Evolutionary conservation across 805 yeast genomes (phyloP).

Genomic region (Myxozyma mucilagina): DNA sequence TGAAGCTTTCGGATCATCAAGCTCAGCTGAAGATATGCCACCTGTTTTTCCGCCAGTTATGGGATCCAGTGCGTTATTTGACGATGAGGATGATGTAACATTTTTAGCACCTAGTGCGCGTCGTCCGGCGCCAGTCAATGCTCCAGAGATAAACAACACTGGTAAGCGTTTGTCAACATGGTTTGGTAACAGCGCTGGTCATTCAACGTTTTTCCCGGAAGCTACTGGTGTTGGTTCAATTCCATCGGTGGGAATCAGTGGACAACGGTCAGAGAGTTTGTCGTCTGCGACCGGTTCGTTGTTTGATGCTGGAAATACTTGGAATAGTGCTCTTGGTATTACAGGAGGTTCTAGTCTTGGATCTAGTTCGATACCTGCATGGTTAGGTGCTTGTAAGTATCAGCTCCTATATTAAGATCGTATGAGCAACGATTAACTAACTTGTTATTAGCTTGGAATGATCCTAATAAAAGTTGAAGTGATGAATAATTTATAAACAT

Average conservation of each 20-base stretch:
- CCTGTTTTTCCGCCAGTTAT: conserved; percentile 11
- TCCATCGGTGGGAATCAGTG: background rate
- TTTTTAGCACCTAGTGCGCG: conserved; percentile 21
- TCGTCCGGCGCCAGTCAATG: conserved; percentile 8
- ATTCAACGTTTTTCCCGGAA: conserved; percentile 26
- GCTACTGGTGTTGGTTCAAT: background rate
- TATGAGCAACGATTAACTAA: background rate
- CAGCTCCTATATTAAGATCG: background rate
- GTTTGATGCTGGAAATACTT: conserved; percentile 13
- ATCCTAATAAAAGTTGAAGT: conserved; percentile 2
- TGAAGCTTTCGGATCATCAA: conserved; percentile 10
- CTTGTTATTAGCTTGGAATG: background rate
- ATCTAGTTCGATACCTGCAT: conserved; percentile 1
- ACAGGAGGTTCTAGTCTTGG: conserved; percentile 2
- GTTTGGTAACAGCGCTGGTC: conserved; percentile 18
- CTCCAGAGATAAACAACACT: background rate
- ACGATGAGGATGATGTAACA: conserved; percentile 20
- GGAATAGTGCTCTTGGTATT: conserved; percentile 25
- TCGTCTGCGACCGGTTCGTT: conserved; percentile 4
- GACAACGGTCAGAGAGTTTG: background rate
- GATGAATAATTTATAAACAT: background rate
- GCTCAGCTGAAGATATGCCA: conserved; percentile 4
- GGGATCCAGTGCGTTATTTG: conserved; percentile 25
- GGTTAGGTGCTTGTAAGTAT: conserved; percentile 6
- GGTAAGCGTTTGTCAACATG: conserved; percentile 6